A percentile compares a stretch with the other conserved stretches of the same genome.
Conservation (phyloP, 352 stramenopile genomes). For the Globisporangium polare region DNA sequence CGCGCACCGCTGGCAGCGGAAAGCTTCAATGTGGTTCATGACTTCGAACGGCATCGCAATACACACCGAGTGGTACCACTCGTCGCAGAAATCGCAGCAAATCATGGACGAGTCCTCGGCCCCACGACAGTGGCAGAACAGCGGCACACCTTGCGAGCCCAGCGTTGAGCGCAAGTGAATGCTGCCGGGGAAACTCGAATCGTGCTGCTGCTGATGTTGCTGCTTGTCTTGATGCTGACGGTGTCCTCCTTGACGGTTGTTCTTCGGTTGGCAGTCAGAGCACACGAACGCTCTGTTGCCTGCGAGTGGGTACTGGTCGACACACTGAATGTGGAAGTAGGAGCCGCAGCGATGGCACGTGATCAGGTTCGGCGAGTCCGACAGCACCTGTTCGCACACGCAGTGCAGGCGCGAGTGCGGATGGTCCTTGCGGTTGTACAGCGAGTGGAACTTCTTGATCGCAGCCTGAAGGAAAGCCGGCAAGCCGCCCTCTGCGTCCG, state of each 20-base stretch:
- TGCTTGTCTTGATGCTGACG: neutral
- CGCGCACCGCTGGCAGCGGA: constrained; percentile 64
- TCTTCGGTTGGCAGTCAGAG: constrained; percentile 16
- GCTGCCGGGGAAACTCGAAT: constrained; percentile 3
- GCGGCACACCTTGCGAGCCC: constrained; percentile 21
- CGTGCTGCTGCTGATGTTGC: neutral
- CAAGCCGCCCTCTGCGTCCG: constrained; percentile 29
- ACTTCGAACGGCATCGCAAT: constrained; percentile 54
- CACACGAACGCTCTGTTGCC: constrained; percentile 21
- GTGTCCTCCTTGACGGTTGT: constrained; percentile 1
- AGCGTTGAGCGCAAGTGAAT: constrained; percentile 15
- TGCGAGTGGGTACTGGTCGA: constrained; percentile 18
- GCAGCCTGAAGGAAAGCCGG: constrained; percentile 43
- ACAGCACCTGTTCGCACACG: constrained; percentile 68
- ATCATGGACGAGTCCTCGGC: constrained; percentile 75
- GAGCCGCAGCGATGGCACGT: constrained; percentile 44
- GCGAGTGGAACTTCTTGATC: constrained; percentile 26
- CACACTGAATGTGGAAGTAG: constrained; percentile 60
- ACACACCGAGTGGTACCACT: constrained; percentile 80
- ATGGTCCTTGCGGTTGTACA: constrained; percentile 14
- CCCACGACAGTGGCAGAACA: constrained; percentile 75
- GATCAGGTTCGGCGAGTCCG: constrained; percentile 41
- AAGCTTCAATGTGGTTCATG: constrained; percentile 66
- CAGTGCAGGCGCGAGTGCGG: constrained; percentile 43
- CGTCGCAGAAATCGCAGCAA: constrained; percentile 85